Base-by-base conservation (phyloP, 2,329 filamentous ascomycete species). In the Aspergillus quadricinctus region DNA sequence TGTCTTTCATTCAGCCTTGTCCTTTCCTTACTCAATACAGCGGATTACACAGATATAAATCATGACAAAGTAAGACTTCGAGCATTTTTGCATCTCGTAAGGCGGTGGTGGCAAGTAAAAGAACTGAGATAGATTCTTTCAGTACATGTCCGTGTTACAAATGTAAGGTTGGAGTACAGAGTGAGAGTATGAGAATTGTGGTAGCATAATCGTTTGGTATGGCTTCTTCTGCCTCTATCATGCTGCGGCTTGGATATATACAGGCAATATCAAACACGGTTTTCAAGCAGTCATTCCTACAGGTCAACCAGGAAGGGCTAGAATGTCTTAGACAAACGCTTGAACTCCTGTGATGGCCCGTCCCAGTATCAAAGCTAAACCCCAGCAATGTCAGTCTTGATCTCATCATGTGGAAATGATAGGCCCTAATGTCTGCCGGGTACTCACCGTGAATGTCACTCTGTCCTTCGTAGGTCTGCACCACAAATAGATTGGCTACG, bases 401-500 rank as follows among this genome's bases (percentile, higher is more conserved):
- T 7, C n/a, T 10, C 10, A 4, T 5, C 37, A 48, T 55, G 35
- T 35, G 31, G 29, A 14, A 35, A 35, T 6, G 11, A 35, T 2
- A 35, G 31, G 31, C 31, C 14, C 52, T 21, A 14, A 40, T 7
- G 10, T 23, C 11, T 29, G 28, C 25, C 57, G 53, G 57, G 48
- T 54, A 84, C 89, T 83, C 78, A 93, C 91, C 85, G 75, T 97
- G 94, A 71, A 97, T 97, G 76, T 97, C 94, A 70, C 92, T 97
- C 77, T 97, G 94, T 23, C 94, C 94, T 77, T 99, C 94, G 66
- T 99, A 99, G 1, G 93, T 97, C 78, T 97, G 93, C 54, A 93
- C 95, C 53, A 99, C 94, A 74, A 95, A 99, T 61, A 99, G 75
- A 73, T 99, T 99, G 55, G 93, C 88, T 57, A 97, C 94, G 78